Evolutionary conservation across 805 yeast species (phyloP).

Genomic region (Starmerella etchellsii): DNA sequence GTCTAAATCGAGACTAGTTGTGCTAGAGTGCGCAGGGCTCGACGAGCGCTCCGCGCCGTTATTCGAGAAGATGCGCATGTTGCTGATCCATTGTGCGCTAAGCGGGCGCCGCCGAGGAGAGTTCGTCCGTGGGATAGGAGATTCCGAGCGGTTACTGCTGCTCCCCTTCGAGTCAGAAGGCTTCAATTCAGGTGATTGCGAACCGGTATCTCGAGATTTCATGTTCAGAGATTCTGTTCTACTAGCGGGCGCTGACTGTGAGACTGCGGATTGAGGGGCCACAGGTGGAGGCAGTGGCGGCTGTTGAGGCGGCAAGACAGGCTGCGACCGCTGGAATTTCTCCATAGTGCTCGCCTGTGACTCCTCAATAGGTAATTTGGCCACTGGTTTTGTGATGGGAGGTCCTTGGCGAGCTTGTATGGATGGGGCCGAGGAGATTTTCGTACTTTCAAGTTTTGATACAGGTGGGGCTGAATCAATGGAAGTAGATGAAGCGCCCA

Average conservation of each 20-base stretch:
- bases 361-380: too few relatives aligned
- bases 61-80: slow-evolving; percentile 9
- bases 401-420: neutral
- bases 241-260: too few relatives aligned
- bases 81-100: slow-evolving; percentile 10
- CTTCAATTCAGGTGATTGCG: too few relatives aligned
- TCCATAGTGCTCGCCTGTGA: too few relatives aligned
- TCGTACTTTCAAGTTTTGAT: too few relatives aligned
- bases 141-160: neutral
- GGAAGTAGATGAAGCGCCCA: too few relatives aligned
- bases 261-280: too few relatives aligned
- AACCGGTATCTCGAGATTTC: too few relatives aligned
- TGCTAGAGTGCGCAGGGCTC: neutral
- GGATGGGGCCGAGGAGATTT: neutral
- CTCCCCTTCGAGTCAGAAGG: too few relatives aligned
- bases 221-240: too few relatives aligned
- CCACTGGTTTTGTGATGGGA: neutral
- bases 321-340: neutral
- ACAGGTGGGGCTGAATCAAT: too few relatives aligned
- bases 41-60: slow-evolving; percentile 2
- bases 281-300: neutral
- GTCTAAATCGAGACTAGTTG: too few relatives aligned
- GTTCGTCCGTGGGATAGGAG: neutral
- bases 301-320: neutral
- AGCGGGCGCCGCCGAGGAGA: slow-evolving; percentile 12